phyloP scores from a whole-genome alignment of 148 eudicot species.

The Rhododendron henanense region DNA sequence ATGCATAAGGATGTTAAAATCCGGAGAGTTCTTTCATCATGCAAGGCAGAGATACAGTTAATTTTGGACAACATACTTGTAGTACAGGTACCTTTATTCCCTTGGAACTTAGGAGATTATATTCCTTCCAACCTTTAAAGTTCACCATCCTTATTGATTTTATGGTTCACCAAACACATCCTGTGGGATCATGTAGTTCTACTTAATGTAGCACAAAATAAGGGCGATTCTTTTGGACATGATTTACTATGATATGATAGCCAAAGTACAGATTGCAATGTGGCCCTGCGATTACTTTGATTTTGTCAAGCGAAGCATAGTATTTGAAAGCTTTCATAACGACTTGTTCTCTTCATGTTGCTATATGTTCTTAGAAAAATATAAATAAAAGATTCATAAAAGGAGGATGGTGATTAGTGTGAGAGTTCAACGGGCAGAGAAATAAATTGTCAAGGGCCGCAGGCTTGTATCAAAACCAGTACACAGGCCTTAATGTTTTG shows the following conservation, averaged over 20 bases:
- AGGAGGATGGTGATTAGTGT: background rate
- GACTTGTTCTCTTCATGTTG: background rate
- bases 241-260: background rate
- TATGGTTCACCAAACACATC: background rate
- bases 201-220: background rate
- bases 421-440: background rate
- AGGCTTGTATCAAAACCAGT: background rate
- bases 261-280: background rate
- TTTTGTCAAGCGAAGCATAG: background rate
- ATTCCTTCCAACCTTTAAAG: background rate
- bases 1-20: constrained; percentile 50
- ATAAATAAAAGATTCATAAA: background rate
- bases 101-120: background rate
- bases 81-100: constrained; percentile 40
- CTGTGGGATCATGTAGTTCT: background rate
- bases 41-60: constrained; percentile 43
- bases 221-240: background rate
- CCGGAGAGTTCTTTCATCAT: constrained; percentile 34
- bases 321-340: background rate
- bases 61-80: constrained; percentile 34
- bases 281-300: background rate
- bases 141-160: background rate
- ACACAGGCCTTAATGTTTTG: background rate
- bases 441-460: background rate
- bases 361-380: background rate